A percentile compares a stretch with the other conserved stretches of the same genome.
These are phyloP conservation scores for Primulina eburnea DNA, from an alignment of 257 asterid genomes.

Conservation along the genomic window DNA sequence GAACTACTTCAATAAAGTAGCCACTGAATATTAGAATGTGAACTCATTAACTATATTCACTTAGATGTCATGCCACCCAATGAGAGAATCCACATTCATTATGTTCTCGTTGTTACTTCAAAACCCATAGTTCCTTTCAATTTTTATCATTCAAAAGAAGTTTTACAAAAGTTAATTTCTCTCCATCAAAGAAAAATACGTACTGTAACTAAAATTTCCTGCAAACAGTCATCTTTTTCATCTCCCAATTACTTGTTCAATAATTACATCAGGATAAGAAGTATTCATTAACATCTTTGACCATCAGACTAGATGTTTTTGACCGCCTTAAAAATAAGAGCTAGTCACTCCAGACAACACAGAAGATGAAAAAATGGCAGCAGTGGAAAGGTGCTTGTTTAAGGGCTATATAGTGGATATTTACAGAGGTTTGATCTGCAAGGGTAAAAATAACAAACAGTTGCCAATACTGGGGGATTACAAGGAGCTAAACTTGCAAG, in stretches of 20 bases:
- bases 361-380: neutral
- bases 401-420: neutral
- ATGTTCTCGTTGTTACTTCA: neutral
- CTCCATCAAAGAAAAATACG: conserved; percentile 15
- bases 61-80: neutral
- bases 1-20: conserved; percentile 8
- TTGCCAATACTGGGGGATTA: neutral
- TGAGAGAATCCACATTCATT: neutral
- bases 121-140: neutral
- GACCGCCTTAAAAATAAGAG: conserved; percentile 1
- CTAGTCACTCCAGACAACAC: conserved; percentile 9
- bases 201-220: neutral
- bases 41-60: neutral
- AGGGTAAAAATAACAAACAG: neutral
- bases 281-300: conserved; percentile 1
- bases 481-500: neutral
- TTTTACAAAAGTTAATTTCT: conserved; percentile 2
- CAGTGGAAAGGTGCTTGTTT: neutral
- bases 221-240: conserved; percentile 9
- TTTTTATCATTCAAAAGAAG: conserved; percentile 14
- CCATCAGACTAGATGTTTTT: neutral
- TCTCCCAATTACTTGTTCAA: conserved; percentile 3
- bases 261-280: conserved; percentile 10
- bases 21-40: conserved; percentile 3
- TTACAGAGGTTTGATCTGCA: neutral